Evolutionary conservation across 176 grass and related monocot genomes (phyloP).

Genomic region (Rhipidocladum racemiflorum): DNA sequence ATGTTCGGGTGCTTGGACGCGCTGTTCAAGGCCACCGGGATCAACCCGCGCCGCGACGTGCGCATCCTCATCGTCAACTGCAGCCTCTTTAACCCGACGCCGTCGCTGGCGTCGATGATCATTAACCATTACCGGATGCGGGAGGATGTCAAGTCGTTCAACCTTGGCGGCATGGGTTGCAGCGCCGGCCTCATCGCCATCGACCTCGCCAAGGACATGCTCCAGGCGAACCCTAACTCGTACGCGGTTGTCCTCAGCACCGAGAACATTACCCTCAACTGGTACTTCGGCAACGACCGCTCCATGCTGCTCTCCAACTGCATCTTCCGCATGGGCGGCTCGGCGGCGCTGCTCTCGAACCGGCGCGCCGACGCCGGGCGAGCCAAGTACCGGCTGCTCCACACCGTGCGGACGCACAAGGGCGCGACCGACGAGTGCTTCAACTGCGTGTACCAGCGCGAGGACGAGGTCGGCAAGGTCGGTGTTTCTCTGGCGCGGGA

Average conservation of each 20-base stretch:
- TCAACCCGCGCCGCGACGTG: constrained; percentile 63
- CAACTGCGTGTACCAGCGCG: constrained; percentile 73
- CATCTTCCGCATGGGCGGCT: constrained; percentile 79
- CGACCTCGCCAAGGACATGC: constrained; percentile 74
- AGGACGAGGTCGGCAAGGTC: constrained; percentile 42
- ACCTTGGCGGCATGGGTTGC: constrained; percentile 78
- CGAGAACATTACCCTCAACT: constrained; percentile 75
- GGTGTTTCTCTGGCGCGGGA: constrained; percentile 65
- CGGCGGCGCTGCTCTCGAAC: constrained; percentile 71
- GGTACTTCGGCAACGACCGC: constrained; percentile 76
- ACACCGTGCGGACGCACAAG: constrained; percentile 79
- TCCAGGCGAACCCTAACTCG: constrained; percentile 52
- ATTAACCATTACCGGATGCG: constrained; percentile 70
- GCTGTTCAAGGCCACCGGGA: constrained; percentile 44
- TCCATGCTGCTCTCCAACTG: constrained; percentile 80
- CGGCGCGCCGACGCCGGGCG: constrained; percentile 43
- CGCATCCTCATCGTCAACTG: constrained; percentile 70
- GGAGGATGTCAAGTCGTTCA: constrained; percentile 69
- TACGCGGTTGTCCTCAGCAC: constrained; percentile 73
- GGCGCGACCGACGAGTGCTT: constrained; percentile 60
- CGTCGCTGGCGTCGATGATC: constrained; percentile 74
- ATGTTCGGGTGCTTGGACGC: constrained; percentile 79
- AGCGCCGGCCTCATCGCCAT: constrained; percentile 74
- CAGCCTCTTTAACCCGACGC: constrained; percentile 79
- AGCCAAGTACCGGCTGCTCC: constrained; percentile 70